Percentiles rank a stretch among this genome's conserved stretches.
These are phyloP conservation scores for Barbarea vulgaris DNA, from an alignment of 345 rosid species.

Conservation along the genomic window DNA sequence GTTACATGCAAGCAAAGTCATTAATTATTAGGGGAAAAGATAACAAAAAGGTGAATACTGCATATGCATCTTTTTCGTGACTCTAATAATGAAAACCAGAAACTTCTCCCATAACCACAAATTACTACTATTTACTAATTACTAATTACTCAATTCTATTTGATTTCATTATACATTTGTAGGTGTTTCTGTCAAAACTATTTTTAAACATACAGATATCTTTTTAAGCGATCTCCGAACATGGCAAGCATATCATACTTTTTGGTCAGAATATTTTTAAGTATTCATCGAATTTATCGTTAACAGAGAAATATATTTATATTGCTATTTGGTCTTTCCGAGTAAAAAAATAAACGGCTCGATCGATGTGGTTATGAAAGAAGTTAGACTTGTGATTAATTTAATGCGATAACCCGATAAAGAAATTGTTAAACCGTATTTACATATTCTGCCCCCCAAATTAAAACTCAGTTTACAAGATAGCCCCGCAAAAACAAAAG, in stretches of 20 bases:
- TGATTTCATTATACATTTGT: neutral
- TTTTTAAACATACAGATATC: neutral
- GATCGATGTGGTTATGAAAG: neutral
- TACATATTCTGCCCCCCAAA: conserved; percentile 29
- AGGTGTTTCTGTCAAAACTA: neutral
- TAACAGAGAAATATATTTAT: neutral
- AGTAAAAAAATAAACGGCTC: conserved; percentile 23
- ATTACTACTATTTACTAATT: no score
- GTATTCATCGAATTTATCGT: conserved; percentile 9
- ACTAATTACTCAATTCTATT: neutral
- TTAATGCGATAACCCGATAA: neutral
- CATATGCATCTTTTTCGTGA: neutral
- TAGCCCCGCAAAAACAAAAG: conserved; percentile 1
- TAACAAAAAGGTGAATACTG: neutral
- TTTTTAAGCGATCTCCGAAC: conserved; percentile 34
- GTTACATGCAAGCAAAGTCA: conserved; percentile 11
- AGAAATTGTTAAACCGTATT: conserved; percentile 29
- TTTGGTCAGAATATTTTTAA: neutral
- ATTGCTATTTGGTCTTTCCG: conserved; percentile 6
- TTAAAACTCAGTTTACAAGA: conserved; percentile 12
- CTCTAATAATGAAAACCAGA: neutral
- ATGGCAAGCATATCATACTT: conserved; percentile 32
- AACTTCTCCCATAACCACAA: conserved; percentile 19
- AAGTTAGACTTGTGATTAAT: neutral
- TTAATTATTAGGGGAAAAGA: neutral